Conservation (phyloP, 129 eudicot genomes). For the carrot (Daucus carota) region DNA sequence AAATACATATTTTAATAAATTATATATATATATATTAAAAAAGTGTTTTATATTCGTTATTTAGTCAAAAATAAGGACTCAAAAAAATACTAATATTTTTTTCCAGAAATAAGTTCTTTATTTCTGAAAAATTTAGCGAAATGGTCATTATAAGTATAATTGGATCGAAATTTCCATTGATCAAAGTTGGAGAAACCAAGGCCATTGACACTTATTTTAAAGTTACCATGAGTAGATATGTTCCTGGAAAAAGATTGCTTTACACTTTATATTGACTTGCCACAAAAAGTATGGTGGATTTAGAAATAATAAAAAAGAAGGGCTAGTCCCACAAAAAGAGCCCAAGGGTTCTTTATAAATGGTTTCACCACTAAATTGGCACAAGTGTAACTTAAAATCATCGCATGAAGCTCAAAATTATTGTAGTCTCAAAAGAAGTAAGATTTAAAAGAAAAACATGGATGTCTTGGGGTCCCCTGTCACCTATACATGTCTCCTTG, state of each 20-base stretch:
- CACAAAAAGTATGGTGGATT: conserved; percentile 17
- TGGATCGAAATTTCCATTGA: not conserved
- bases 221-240: conserved; percentile 2
- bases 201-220: not conserved
- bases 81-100: too few species aligned
- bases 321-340: conserved; percentile 3
- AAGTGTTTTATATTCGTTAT: too few species aligned
- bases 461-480: conserved; percentile 11
- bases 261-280: conserved; percentile 22
- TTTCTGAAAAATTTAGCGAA: too few species aligned
- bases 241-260: conserved; percentile 10
- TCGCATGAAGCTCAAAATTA: not conserved
- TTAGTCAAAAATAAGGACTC: too few species aligned
- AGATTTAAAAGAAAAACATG: not conserved
- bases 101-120: too few species aligned
- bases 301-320: conserved; percentile 9
- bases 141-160: not conserved
- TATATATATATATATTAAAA: too few species aligned
- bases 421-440: conserved; percentile 16
- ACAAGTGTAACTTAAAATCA: conserved; percentile 1
- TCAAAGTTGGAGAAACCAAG: not conserved
- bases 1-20: too few species aligned
- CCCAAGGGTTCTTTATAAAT: conserved; percentile 4
- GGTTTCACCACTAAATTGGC: conserved; percentile 1
- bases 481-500: conserved; percentile 8